Evolutionary conservation across 257 asterid species (phyloP), one percentile per base, ranked within the genome.

Genomic region (Petunia axillaris): DNA sequence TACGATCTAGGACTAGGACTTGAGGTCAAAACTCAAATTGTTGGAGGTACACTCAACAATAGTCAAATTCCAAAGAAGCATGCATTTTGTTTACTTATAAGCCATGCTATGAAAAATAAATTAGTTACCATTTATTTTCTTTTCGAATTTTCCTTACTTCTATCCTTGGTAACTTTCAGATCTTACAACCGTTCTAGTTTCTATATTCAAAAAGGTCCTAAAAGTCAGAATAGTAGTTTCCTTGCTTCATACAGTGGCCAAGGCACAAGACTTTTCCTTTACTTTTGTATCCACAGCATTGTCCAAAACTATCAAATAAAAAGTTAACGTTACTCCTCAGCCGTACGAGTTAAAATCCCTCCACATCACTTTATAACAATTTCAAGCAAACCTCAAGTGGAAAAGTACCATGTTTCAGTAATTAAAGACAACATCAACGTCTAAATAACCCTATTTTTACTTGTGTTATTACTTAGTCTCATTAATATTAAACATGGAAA

Each of bases 381-480:
- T 71, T 71, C 77, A 67, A 67, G 75, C 55, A 70, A 70, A 50
- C 62, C 44, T 71, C 77, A 71, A 35, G 13, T 48, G 77, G 5
- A 10, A 0, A 71, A 0, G 44, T 48, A 35, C 25, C 25, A 35
- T 71, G 35, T 25, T 35, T 50, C 50, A n/a, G 25, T 48, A 71
- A 35, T 48, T 48, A 71, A 48, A 8, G 60, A 71, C 35, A 10
- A 10, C 43, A 48, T 35, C 7, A 48, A 8, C 6, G 6, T 3
- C 35, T 48, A 48, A 71, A 9, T 25, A 1, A 48, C 59, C 4
- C 10, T 48, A 37, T 71, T 71, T 48, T 48, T 5, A 71, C 43
- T 71, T 71, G 59, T 44, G 25, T 25, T 25, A 15, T 70, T 35
- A 67, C 16, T 11, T 15, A 70, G 25, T 25, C 25, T 25, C 25